These are phyloP conservation scores for Oenanthe sinensis DNA, from an alignment of 129 eudicot species.

Conservation along the genomic window DNA sequence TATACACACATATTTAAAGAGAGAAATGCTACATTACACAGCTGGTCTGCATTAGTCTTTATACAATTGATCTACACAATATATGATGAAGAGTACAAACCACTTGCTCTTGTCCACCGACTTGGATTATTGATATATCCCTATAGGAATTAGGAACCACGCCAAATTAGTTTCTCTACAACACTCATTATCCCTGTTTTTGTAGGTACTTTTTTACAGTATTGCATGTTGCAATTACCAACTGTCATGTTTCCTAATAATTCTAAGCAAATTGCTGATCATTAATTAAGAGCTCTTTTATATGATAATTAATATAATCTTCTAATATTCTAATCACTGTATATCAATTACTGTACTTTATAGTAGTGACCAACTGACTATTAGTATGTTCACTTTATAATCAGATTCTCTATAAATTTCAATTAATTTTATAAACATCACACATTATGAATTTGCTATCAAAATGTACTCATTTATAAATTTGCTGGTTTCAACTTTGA, in stretches of 20 bases:
- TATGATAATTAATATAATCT: too few species aligned
- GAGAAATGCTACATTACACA: background rate
- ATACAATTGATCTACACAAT: background rate
- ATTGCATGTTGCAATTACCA: background rate
- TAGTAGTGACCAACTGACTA: too few species aligned
- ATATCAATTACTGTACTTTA: too few species aligned
- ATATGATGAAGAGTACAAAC: background rate
- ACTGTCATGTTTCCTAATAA: background rate
- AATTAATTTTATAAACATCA: too few species aligned
- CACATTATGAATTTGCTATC: too few species aligned
- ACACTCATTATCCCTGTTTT: background rate
- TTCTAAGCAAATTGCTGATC: background rate
- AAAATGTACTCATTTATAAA: too few species aligned
- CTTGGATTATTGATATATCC: background rate
- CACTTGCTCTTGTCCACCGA: slow-evolving; percentile 1
- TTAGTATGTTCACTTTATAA: too few species aligned
- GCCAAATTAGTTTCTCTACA: background rate
- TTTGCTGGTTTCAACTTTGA: too few species aligned
- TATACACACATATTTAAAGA: background rate
- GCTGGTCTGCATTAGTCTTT: slow-evolving; percentile 5
- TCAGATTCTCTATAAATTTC: too few species aligned
- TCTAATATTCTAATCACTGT: too few species aligned
- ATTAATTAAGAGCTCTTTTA: background rate
- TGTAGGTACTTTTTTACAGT: background rate
- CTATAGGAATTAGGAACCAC: background rate